Conservation (phyloP, 2,329 filamentous ascomycete genomes). For the Venturia pyrina region DNA sequence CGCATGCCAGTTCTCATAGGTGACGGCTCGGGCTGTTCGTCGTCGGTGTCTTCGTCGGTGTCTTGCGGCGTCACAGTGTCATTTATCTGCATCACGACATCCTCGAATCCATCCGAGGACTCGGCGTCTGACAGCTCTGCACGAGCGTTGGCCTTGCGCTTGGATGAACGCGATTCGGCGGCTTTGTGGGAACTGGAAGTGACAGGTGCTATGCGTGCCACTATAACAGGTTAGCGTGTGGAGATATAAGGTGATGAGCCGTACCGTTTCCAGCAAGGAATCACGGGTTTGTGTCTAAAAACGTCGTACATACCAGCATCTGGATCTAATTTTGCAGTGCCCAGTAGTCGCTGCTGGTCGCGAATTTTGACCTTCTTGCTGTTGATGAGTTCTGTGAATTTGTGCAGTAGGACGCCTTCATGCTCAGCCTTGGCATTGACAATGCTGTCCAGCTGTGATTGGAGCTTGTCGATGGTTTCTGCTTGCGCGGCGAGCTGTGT, state of each 20-base stretch:
- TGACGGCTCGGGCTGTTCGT: background rate
- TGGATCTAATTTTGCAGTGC: constrained; percentile 19
- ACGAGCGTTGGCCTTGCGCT: constrained; percentile 17
- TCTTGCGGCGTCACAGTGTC: constrained; percentile 24
- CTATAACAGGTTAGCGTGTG: background rate
- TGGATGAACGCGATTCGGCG: constrained; percentile 25
- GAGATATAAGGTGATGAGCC: background rate
- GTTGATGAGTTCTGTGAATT: constrained; percentile 62
- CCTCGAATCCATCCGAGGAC: constrained; percentile 20
- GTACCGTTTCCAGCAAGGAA: background rate
- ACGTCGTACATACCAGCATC: constrained; percentile 19
- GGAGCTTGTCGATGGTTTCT: constrained; percentile 47
- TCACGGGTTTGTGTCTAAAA: background rate
- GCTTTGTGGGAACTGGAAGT: constrained; percentile 19
- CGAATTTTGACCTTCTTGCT: constrained; percentile 73
- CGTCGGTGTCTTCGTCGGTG: constrained; percentile 18
- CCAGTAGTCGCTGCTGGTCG: constrained; percentile 28
- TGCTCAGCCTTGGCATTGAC: constrained; percentile 55
- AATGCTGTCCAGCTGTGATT: constrained; percentile 55
- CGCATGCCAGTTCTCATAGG: background rate
- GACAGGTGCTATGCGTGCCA: constrained; percentile 18
- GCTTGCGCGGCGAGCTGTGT: constrained; percentile 41
- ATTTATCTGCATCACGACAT: constrained; percentile 19
- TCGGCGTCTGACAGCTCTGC: constrained; percentile 16
- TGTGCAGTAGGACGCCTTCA: constrained; percentile 56